These are phyloP conservation scores for Raphanus raphanistrum DNA, from an alignment of 345 rosid genomes.

Conservation along the genomic window DNA sequence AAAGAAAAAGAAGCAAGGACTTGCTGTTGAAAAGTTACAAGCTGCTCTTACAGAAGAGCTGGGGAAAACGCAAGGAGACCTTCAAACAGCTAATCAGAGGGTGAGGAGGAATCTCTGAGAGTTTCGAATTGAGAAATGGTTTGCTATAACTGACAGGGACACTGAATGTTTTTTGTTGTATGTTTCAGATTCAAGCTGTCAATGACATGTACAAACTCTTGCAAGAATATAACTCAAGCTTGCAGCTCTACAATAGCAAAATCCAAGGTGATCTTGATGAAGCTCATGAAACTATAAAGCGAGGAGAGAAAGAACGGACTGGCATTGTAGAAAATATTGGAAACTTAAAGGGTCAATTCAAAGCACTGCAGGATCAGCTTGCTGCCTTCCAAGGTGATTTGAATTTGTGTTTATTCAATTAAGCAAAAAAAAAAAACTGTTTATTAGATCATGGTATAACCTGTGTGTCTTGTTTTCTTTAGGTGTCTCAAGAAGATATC, in stretches of 20 bases:
- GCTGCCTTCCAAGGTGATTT: slow-evolving; percentile 70
- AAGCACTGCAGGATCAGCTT: slow-evolving; percentile 76
- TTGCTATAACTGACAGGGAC: not conserved
- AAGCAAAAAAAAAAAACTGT: slow-evolving; percentile 12
- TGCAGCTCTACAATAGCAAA: slow-evolving; percentile 86
- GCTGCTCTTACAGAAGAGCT: slow-evolving; percentile 78
- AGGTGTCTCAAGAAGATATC: slow-evolving; percentile 82
- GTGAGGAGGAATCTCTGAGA: slow-evolving; percentile 41
- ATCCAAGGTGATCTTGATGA: slow-evolving; percentile 86
- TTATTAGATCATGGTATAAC: slow-evolving; percentile 7
- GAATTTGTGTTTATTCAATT: slow-evolving; percentile 20
- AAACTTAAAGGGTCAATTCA: slow-evolving; percentile 70
- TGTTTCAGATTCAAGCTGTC: slow-evolving; percentile 71
- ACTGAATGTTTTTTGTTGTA: slow-evolving; percentile 1
- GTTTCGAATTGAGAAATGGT: not conserved
- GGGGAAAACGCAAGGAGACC: slow-evolving; percentile 75
- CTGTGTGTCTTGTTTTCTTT: slow-evolving; percentile 9
- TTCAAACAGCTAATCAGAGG: slow-evolving; percentile 88
- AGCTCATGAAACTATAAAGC: slow-evolving; percentile 74
- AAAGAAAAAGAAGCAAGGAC: slow-evolving; percentile 75
- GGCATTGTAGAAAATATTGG: slow-evolving; percentile 73
- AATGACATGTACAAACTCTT: slow-evolving; percentile 95
- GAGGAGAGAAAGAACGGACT: slow-evolving; percentile 84
- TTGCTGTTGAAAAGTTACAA: slow-evolving; percentile 64
- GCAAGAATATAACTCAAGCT: slow-evolving; percentile 92